Evolutionary conservation across 805 yeast species (phyloP).

Genomic region (Starmerella ratchasimensis): DNA sequence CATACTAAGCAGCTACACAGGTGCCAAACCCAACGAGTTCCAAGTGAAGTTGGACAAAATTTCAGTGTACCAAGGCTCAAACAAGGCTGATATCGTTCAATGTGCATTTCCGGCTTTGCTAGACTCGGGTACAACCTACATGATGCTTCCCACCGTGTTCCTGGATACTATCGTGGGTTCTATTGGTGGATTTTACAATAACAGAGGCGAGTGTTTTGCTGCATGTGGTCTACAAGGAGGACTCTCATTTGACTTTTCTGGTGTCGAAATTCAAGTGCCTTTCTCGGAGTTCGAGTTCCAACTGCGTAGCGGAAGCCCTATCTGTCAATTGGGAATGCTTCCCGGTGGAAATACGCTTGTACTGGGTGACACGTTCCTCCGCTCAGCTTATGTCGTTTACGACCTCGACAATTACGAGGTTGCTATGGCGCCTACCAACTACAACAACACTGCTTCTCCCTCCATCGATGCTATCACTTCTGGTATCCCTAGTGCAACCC

Average conservation of each 20-base stretch:
- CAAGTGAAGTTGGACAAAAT: slow-evolving; percentile 13
- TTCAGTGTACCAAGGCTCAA: slow-evolving; percentile 11
- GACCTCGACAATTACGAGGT: slow-evolving; percentile 46
- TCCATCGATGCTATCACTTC: slow-evolving; percentile 22
- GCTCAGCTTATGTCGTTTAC: slow-evolving; percentile 52
- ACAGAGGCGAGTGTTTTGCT: slow-evolving; percentile 29
- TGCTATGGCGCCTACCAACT: slow-evolving; percentile 39
- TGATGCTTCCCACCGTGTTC: slow-evolving; percentile 31
- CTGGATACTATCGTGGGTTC: slow-evolving; percentile 23
- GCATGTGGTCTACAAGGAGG: slow-evolving; percentile 28
- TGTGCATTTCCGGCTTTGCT: slow-evolving; percentile 29
- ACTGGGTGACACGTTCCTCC: slow-evolving; percentile 53
- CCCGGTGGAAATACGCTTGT: slow-evolving; percentile 26
- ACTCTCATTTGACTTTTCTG: slow-evolving; percentile 38
- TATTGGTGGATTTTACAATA: slow-evolving; percentile 31
- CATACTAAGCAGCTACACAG: slow-evolving; percentile 18
- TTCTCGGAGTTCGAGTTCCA: slow-evolving; percentile 21
- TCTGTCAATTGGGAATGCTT: slow-evolving; percentile 22
- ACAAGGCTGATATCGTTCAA: slow-evolving; percentile 4
- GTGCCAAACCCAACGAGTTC: slow-evolving; percentile 12
- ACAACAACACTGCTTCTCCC: slow-evolving; percentile 18
- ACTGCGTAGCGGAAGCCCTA: slow-evolving; percentile 6
- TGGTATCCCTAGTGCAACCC: slow-evolving; percentile 22
- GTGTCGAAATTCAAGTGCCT: slow-evolving; percentile 37
- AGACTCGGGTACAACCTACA: slow-evolving; percentile 42